Conservation (phyloP, 78 protist genomes). For the Guillardia theta region DNA sequence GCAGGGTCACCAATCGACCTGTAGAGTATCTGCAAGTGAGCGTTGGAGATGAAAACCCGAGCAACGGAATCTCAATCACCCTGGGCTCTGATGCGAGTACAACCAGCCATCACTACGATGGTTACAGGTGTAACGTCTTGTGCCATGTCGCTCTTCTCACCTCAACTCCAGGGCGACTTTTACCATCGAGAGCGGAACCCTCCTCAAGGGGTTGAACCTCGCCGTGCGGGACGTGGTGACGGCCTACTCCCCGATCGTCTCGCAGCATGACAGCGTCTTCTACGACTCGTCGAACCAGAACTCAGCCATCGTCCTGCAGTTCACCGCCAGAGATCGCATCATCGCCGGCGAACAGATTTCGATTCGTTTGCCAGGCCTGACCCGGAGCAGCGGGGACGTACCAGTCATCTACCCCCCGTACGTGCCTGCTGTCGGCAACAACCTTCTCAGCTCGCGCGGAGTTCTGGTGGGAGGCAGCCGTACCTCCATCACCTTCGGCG, state of each 20-base stretch:
- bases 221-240: neutral
- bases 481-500: too few relatives aligned
- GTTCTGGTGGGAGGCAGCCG: too few relatives aligned
- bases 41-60: neutral
- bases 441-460: too few relatives aligned
- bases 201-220: neutral
- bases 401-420: too few relatives aligned
- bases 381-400: too few relatives aligned
- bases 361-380: neutral
- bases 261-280: neutral
- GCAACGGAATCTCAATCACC: neutral
- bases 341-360: neutral
- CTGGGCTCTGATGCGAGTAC: neutral
- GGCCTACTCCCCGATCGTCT: neutral
- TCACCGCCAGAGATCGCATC: neutral
- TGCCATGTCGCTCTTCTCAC: neutral
- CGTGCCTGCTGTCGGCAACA: too few relatives aligned
- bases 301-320: neutral
- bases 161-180: neutral
- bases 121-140: neutral
- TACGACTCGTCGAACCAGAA: neutral
- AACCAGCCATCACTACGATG: neutral
- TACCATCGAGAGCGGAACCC: neutral
- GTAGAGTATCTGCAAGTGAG: neutral
- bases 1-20: too few relatives aligned